A percentile compares a stretch with the other conserved stretches of the same genome.
These are phyloP conservation scores for Raphanus hybrid DNA, from an alignment of 441 rosid species.

Conservation along the genomic window DNA sequence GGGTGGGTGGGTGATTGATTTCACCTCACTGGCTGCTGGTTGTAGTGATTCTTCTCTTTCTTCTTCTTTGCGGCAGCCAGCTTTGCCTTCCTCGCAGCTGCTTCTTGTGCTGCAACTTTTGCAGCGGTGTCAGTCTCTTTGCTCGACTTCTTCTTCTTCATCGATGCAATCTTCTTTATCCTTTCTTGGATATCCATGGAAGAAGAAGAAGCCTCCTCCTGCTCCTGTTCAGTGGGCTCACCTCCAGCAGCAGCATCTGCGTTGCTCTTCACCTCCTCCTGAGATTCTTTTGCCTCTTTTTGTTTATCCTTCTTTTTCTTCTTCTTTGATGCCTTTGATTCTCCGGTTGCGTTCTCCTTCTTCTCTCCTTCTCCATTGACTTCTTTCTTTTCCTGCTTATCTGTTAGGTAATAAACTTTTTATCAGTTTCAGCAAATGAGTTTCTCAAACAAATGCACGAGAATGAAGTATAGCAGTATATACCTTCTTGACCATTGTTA, in stretches of 20 bases:
- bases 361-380: conserved; percentile 42
- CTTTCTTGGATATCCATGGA: conserved; percentile 61
- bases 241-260: conserved; percentile 42
- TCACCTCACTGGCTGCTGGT: conserved; percentile 71
- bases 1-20: conserved; percentile 1
- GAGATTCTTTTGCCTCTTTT: conserved; percentile 43
- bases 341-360: conserved; percentile 26
- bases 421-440: conserved; percentile 18
- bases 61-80: conserved; percentile 85
- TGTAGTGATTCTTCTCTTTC: conserved; percentile 78
- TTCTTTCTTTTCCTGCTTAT: conserved; percentile 44
- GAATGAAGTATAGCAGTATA: neutral
- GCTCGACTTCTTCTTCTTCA: conserved; percentile 70
- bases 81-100: conserved; percentile 68
- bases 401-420: conserved; percentile 4
- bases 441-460: neutral
- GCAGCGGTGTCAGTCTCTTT: conserved; percentile 76
- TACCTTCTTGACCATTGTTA: conserved; percentile 57
- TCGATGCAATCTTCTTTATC: conserved; percentile 59
- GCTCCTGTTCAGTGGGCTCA: conserved; percentile 44
- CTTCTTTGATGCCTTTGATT: conserved; percentile 34
- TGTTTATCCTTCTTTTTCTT: conserved; percentile 36
- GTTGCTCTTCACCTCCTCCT: conserved; percentile 41
- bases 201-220: conserved; percentile 30
- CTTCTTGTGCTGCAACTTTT: conserved; percentile 68